phyloP scores from a whole-genome alignment of 2,329 filamentous ascomycete genomes.

The Phyllosticta paracitricarpa region DNA sequence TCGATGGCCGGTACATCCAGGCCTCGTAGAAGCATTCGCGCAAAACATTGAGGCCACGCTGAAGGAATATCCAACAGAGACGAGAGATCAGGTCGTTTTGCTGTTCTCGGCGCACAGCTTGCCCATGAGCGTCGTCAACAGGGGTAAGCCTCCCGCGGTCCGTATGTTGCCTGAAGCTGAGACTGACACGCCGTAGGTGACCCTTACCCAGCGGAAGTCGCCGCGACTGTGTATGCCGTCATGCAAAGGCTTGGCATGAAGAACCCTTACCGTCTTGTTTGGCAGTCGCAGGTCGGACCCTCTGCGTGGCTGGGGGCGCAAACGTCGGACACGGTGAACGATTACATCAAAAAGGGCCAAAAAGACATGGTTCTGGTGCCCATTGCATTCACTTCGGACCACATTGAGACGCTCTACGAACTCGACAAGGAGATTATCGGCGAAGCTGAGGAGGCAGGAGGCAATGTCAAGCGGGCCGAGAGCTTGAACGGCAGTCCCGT shows the following conservation, averaged over 20 bases:
- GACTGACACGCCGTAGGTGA: conserved; percentile 51
- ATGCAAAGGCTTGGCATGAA: conserved; percentile 81
- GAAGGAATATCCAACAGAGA: conserved; percentile 71
- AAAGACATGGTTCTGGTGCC: conserved; percentile 86
- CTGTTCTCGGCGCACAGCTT: conserved; percentile 93
- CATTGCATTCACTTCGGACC: conserved; percentile 96
- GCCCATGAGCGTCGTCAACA: conserved; percentile 95
- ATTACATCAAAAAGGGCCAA: conserved; percentile 83
- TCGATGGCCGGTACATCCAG: conserved; percentile 86
- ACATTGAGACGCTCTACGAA: conserved; percentile 95
- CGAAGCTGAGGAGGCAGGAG: conserved; percentile 51
- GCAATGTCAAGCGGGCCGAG: conserved; percentile 69
- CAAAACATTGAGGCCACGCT: conserved; percentile 83
- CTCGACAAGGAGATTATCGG: conserved; percentile 91
- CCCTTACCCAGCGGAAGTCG: conserved; percentile 90
- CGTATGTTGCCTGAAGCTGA: conserved; percentile 14
- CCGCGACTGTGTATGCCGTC: conserved; percentile 92
- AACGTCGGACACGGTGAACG: conserved; percentile 76
- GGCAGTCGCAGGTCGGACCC: conserved; percentile 97
- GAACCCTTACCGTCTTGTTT: conserved; percentile 88
- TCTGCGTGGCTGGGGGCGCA: conserved; percentile 93
- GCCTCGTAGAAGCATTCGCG: conserved; percentile 84
- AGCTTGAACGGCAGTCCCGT: conserved; percentile 83
- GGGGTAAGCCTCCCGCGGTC: conserved; percentile 43
- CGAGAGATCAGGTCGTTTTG: conserved; percentile 69